Evolutionary conservation across 768 basidiomycete species (phyloP), one percentile per base, ranked within the genome.

Genomic region (Russula vinacea): DNA sequence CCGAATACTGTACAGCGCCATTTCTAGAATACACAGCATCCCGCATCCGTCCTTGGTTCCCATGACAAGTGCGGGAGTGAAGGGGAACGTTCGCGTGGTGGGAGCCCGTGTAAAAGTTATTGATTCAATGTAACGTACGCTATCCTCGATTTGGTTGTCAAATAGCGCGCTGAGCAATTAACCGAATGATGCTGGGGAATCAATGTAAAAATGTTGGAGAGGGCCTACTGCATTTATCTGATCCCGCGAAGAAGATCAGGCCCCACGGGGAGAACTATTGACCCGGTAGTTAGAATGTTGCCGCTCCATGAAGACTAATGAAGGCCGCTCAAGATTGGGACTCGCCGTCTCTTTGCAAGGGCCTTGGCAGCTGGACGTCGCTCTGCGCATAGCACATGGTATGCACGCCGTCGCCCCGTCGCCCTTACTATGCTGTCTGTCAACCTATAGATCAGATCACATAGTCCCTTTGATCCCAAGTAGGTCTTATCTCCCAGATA

Each of bases 31-130:
- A n/a, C n/a, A 47, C n/a, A 22, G 11, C n/a, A 11, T 14, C 37
- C n/a, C 24, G 5, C 22, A 19, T n/a, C 39, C 11, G 14, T 32
- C 10, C 40, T n/a, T 56, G 33, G 62, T 63, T 58, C 22, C 62
- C 51, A 63, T 62, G 62, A 40, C 40, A 57, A 49, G 50, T 29
- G 5, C 26, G 37, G 16, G 22, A 5, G 32, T 1, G 26, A 29
- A 37, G 4, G 8, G n/a, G 54, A 44, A 19, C 0, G 44, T 44
- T 44, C 13, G 10, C 16, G 11, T 9, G 14, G 26, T n/a, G 29
- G 2, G 6, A 5, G 56, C 16, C 29, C 5, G 26, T 42, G 29
- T 5, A n/a, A 26, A 16, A 13, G 2, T 44, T 35, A 33, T 7
- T n/a, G 40, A 29, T 17, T 4, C 17, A 44, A 9, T 37, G 39